These are phyloP conservation scores for Lactarius evosmus DNA, from an alignment of 768 basidiomycete genomes.

Conservation along the genomic window DNA sequence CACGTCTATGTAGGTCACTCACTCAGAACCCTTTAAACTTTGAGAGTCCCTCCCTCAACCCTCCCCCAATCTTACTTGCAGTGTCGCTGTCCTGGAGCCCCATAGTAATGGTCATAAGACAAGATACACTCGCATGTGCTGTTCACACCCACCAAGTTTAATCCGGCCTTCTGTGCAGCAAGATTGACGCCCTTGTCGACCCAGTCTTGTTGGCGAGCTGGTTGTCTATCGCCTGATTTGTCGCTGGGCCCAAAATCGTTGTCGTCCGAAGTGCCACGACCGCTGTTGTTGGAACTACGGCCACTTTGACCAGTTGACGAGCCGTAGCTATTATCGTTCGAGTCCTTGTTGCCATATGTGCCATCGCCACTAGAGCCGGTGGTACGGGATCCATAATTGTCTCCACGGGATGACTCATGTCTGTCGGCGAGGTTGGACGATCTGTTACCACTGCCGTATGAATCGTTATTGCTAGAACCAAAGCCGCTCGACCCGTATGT, in stretches of 20 bases:
- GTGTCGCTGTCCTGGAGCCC: constrained; percentile 36
- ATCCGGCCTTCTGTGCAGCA: constrained; percentile 42
- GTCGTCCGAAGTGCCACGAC: no score
- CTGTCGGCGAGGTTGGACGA: not conserved
- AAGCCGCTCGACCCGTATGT: constrained; percentile 29
- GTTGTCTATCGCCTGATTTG: constrained; percentile 7
- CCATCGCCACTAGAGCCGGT: no score
- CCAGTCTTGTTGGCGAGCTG: constrained; percentile 31
- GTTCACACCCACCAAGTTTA: constrained; percentile 41
- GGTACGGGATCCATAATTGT: constrained; percentile 12
- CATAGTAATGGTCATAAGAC: not conserved
- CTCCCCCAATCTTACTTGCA: constrained; percentile 39
- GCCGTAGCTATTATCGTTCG: no score
- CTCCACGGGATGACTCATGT: not conserved
- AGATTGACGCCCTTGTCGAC: constrained; percentile 40
- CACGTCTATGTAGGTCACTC: not conserved
- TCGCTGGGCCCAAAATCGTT: no score
- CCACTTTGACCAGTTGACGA: no score
- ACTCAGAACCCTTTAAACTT: constrained; percentile 23
- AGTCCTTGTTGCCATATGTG: constrained; percentile 19
- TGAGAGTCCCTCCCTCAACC: constrained; percentile 29
- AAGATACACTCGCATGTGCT: not conserved
- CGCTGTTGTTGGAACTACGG: not conserved
- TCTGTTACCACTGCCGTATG: constrained; percentile 17
- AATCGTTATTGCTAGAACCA: constrained; percentile 20